Conservation (phyloP, 1,139 yeast species). For the Saccharomyces uvarum region DNA sequence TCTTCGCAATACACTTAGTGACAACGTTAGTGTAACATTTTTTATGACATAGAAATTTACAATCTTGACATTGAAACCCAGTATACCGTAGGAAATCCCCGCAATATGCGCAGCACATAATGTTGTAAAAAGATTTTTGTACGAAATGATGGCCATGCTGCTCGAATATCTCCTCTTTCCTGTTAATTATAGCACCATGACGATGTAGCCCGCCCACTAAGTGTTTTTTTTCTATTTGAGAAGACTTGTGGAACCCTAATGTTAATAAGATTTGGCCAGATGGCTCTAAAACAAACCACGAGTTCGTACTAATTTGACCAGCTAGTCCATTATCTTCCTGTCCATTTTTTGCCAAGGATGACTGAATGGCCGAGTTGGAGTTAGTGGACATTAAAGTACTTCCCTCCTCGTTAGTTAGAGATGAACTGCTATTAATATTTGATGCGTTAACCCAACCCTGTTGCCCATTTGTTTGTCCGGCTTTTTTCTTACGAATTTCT, state of each 20-base stretch:
- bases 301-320: constrained; percentile 40
- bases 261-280: constrained; percentile 79
- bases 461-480: constrained; percentile 61
- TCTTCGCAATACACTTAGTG: constrained; percentile 88
- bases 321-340: not conserved
- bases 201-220: constrained; percentile 66
- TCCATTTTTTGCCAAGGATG: not conserved
- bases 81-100: constrained; percentile 89
- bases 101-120: constrained; percentile 95
- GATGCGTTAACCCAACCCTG: constrained; percentile 89
- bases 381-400: not conserved
- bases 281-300: constrained; percentile 94
- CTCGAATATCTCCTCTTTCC: constrained; percentile 89
- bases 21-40: constrained; percentile 91
- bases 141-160: constrained; percentile 97
- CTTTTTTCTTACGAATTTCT: constrained; percentile 85
- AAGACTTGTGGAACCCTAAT: constrained; percentile 69
- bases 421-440: constrained; percentile 30
- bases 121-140: constrained; percentile 88
- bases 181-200: constrained; percentile 94
- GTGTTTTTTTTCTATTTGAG: constrained; percentile 40
- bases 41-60: constrained; percentile 87
- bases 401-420: constrained; percentile 11
- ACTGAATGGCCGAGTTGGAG: constrained; percentile 6
- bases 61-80: constrained; percentile 96